These are phyloP conservation scores for Pseudogymnoascus sp. DNA, from an alignment of 2,329 filamentous ascomycete species.

Conservation along the genomic window DNA sequence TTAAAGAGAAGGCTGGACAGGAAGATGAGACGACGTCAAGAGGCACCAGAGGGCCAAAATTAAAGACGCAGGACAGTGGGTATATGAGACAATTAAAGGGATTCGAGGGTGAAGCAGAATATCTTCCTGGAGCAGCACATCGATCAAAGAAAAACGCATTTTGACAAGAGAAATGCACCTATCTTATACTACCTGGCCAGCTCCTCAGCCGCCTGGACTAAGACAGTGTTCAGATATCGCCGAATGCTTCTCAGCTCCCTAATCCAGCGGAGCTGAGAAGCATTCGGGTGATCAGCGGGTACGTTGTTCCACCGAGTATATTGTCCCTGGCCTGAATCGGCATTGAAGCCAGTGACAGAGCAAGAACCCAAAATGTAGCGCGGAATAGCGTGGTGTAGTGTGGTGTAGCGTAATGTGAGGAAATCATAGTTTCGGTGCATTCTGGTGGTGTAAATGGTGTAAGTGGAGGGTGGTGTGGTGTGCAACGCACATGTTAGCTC, in stretches of 20 bases:
- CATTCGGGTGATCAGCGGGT: neutral
- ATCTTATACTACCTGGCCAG: conserved; percentile 1
- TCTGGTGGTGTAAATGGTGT: neutral
- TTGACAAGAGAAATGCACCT: conserved; percentile 1
- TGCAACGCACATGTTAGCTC: neutral
- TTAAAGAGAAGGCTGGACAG: neutral
- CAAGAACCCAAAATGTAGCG: neutral
- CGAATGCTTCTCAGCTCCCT: neutral
- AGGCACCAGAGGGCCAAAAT: neutral
- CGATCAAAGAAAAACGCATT: neutral
- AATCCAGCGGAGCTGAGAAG: neutral
- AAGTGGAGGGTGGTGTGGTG: neutral
- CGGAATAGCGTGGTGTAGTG: neutral
- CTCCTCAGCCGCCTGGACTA: neutral
- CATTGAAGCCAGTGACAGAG: neutral
- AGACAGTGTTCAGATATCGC: neutral
- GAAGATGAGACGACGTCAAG: neutral
- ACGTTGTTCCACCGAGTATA: neutral
- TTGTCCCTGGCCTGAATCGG: neutral
- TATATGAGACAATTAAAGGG: neutral
- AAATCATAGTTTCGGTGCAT: neutral
- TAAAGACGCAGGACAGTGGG: neutral
- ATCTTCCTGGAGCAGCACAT: neutral
- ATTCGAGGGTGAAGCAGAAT: neutral
- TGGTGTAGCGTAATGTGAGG: neutral